Conservation (phyloP, 805 yeast genomes). For the Scheffersomyces spartinae region DNA sequence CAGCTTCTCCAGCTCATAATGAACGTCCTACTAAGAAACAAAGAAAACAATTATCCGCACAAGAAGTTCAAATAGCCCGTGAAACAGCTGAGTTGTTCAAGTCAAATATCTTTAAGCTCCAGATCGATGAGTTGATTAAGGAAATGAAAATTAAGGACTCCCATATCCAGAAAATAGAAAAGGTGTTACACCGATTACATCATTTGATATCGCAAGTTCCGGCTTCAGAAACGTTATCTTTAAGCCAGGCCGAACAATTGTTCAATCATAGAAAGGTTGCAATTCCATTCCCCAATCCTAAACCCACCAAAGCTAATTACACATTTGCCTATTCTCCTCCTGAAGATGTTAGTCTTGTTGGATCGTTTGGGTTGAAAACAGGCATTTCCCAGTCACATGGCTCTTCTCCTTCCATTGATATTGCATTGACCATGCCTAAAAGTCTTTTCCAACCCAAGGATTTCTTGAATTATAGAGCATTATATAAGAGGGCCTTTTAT, state of each 20-base stretch:
- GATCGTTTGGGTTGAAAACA: slow-evolving; percentile 82
- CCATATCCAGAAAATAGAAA: slow-evolving; percentile 56
- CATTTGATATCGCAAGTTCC: slow-evolving; percentile 58
- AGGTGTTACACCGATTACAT: slow-evolving; percentile 62
- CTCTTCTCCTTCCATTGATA: slow-evolving; percentile 64
- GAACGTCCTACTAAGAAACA: slow-evolving; percentile 22
- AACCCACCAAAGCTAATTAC: slow-evolving; percentile 64
- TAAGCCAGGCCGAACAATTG: slow-evolving; percentile 48
- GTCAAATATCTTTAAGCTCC: slow-evolving; percentile 88
- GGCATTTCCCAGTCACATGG: slow-evolving; percentile 56
- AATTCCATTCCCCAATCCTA: slow-evolving; percentile 87
- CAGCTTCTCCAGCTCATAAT: not conserved
- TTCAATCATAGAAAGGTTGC: slow-evolving; percentile 42
- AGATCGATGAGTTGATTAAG: slow-evolving; percentile 80
- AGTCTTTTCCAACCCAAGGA: slow-evolving; percentile 74
- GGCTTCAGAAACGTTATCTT: slow-evolving; percentile 34
- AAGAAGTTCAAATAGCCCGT: slow-evolving; percentile 82
- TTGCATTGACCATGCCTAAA: slow-evolving; percentile 74
- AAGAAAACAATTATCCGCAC: slow-evolving; percentile 41
- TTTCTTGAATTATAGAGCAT: slow-evolving; percentile 77
- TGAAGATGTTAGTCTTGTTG: slow-evolving; percentile 64
- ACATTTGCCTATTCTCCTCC: slow-evolving; percentile 64
- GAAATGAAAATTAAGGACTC: slow-evolving; percentile 70
- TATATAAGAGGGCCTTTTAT: slow-evolving; percentile 84
- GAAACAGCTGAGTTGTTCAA: slow-evolving; percentile 92